Percentiles rank a stretch among this genome's conserved stretches.
Evolutionary conservation across 768 basidiomycete species (phyloP).

Genomic region (Fistulinella prunicolor): DNA sequence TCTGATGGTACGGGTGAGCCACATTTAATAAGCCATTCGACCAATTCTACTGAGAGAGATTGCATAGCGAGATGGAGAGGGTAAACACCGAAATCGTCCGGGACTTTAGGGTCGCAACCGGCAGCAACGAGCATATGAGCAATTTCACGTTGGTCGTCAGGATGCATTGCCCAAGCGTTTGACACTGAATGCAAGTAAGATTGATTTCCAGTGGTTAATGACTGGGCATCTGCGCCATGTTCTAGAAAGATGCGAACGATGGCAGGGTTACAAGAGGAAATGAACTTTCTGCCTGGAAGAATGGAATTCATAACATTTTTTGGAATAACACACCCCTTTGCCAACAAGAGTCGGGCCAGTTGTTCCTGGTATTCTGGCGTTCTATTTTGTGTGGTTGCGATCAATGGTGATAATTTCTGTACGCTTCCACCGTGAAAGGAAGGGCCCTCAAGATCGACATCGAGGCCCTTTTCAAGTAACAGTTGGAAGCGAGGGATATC

Average conservation of each 20-base stretch:
- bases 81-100: neutral
- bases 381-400: neutral
- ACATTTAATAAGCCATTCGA: neutral
- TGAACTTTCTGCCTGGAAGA: neutral
- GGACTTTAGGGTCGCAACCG: neutral
- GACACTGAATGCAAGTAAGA: no score
- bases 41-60: neutral
- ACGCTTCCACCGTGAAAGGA: no score
- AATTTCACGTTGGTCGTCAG: neutral
- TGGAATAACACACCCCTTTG: neutral
- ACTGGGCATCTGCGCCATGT: neutral
- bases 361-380: neutral
- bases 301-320: neutral
- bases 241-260: neutral
- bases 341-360: neutral
- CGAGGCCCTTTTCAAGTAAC: conserved; percentile 8
- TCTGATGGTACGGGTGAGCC: no score
- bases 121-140: neutral
- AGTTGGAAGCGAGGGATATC: neutral
- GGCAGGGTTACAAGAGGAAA: neutral
- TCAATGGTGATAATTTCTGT: neutral
- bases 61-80: neutral
- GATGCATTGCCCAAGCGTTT: no score
- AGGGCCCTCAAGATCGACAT: conserved; percentile 2
- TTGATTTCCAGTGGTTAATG: no score